A percentile compares a stretch with the other conserved stretches of the same genome.
Conservation (phyloP, 371 early-diverging fungal species). For the Parasitella parasitica region DNA sequence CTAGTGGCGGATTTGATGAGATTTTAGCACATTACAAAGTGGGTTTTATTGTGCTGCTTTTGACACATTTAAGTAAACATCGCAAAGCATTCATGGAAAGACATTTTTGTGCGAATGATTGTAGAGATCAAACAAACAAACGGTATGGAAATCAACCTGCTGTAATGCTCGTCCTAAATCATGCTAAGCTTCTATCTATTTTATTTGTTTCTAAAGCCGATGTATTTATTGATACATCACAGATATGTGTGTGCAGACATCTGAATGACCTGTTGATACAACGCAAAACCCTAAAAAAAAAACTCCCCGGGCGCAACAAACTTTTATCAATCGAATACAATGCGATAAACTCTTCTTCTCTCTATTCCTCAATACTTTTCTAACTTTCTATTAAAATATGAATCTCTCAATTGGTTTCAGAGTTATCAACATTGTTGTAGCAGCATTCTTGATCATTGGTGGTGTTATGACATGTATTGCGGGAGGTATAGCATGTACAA, state of each 20-base stretch:
- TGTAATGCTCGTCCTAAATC: neutral
- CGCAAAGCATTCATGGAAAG: neutral
- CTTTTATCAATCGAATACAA: neutral
- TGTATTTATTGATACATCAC: neutral
- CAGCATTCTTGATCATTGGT: constrained; percentile 40
- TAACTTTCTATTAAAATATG: neutral
- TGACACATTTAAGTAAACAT: too few species aligned
- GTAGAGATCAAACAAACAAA: neutral
- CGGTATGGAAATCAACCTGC: neutral
- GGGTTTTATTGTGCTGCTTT: neutral
- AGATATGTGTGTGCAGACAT: neutral
- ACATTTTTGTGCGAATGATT: neutral
- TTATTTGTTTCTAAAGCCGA: neutral
- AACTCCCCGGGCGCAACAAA: neutral
- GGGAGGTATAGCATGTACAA: constrained; percentile 23
- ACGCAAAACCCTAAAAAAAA: neutral
- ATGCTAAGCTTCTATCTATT: neutral
- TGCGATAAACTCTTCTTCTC: neutral
- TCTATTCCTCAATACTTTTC: neutral
- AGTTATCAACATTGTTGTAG: constrained; percentile 33
- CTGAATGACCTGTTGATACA: neutral
- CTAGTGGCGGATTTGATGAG: too few species aligned
- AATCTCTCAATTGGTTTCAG: constrained; percentile 33
- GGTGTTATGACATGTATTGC: constrained; percentile 37
- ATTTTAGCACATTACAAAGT: neutral